phyloP scores from a whole-genome alignment of 805 yeast species.

The Martiniozyma abietophila region DNA sequence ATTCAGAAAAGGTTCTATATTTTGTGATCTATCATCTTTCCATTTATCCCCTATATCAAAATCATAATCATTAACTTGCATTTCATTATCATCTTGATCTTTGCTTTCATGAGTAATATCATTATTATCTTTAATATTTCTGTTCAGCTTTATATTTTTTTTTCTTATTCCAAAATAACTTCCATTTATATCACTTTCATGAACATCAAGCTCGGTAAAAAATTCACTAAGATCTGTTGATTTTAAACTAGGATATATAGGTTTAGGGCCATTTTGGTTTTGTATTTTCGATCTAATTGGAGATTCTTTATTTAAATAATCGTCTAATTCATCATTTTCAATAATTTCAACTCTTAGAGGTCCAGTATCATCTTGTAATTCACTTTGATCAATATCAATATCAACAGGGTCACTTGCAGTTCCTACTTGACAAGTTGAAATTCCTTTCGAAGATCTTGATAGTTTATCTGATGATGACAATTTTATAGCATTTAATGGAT shows the following conservation, averaged over 20 bases:
- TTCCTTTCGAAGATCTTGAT: too few relatives aligned
- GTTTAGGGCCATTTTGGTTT: background rate
- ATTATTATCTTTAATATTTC: too few relatives aligned
- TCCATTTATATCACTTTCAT: constrained; percentile 12
- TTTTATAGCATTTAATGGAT: too few relatives aligned
- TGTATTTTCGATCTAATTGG: background rate
- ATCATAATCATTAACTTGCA: constrained; percentile 1
- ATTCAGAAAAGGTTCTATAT: background rate
- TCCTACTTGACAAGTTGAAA: too few relatives aligned
- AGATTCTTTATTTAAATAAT: constrained; percentile 5
- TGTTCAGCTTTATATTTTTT: too few relatives aligned
- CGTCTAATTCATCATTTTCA: constrained; percentile 21
- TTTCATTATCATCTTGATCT: background rate
- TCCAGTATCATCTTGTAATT: background rate
- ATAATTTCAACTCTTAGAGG: constrained; percentile 14
- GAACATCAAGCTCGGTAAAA: constrained; percentile 16
- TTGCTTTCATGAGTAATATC: too few relatives aligned
- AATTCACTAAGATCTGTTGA: constrained; percentile 12
- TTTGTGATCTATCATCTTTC: background rate
- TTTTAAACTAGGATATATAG: constrained; percentile 9
- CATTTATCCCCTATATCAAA: too few relatives aligned
- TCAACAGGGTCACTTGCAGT: constrained; percentile 6
- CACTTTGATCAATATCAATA: constrained; percentile 4
- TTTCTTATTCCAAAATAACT: too few relatives aligned
- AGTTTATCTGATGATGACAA: too few relatives aligned